These are phyloP conservation scores for Erigeron canadensis DNA, from an alignment of 129 eudicot species.

Conservation along the genomic window DNA sequence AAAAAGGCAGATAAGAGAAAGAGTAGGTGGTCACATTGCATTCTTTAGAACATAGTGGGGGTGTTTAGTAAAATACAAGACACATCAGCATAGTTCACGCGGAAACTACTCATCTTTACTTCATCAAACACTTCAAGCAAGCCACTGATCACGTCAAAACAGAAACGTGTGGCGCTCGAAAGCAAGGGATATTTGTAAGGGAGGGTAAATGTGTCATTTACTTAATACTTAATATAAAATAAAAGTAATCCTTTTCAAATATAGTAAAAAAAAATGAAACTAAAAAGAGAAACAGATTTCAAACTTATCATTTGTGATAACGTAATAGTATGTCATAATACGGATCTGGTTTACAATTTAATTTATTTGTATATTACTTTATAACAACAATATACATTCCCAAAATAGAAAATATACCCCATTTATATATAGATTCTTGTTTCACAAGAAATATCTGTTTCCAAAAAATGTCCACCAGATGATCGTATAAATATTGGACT, in stretches of 20 bases:
- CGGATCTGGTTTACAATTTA: background rate
- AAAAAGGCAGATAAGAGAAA: background rate
- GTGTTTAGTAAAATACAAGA: conserved; percentile 13
- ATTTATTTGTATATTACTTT: background rate
- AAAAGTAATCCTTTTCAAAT: background rate
- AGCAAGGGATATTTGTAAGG: conserved; percentile 20
- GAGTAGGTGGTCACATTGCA: conserved; percentile 14
- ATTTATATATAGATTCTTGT: background rate
- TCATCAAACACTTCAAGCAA: conserved; percentile 18
- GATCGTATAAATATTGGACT: background rate
- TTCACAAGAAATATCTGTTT: background rate
- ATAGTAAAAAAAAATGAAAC: background rate
- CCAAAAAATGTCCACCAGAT: background rate
- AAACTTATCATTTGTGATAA: background rate
- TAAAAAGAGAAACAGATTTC: background rate
- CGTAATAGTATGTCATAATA: background rate
- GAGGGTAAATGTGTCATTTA: conserved; percentile 29
- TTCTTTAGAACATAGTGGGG: conserved; percentile 9
- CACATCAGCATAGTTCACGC: conserved; percentile 36
- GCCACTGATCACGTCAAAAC: conserved; percentile 37
- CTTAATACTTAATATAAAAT: no score
- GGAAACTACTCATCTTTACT: conserved; percentile 25
- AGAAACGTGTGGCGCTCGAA: conserved; percentile 26
- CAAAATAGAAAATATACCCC: background rate
- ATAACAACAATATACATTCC: background rate